These are phyloP conservation scores for Trichoderma lentiforme DNA, from an alignment of 2,329 filamentous ascomycete genomes.

Conservation along the genomic window DNA sequence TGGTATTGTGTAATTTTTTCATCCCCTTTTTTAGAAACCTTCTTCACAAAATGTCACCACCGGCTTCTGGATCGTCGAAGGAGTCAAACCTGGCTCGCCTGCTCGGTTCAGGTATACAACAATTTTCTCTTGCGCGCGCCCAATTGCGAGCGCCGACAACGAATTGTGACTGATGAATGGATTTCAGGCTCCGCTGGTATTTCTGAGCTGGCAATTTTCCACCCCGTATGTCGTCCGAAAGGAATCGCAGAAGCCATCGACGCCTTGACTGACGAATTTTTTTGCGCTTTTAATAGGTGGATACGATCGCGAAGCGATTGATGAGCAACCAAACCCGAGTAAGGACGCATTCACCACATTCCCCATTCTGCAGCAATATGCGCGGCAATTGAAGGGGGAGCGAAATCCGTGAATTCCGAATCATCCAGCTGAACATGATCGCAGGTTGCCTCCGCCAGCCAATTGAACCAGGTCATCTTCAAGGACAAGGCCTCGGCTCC, in stretches of 20 bases:
- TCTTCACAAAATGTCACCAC: constrained; percentile 55
- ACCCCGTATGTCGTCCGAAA: constrained; percentile 60
- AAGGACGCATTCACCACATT: constrained; percentile 48
- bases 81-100: constrained; percentile 88
- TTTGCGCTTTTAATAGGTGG: constrained; percentile 59
- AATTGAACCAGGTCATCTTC: constrained; percentile 91
- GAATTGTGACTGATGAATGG: not conserved
- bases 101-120: constrained; percentile 74
- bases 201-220: constrained; percentile 88
- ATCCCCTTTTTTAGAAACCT: constrained; percentile 22
- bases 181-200: constrained; percentile 80
- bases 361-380: not conserved
- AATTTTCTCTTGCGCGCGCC: not conserved
- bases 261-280: not conserved
- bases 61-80: constrained; percentile 55
- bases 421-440: constrained; percentile 21
- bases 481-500: constrained; percentile 77
- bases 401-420: constrained; percentile 6
- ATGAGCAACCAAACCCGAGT: constrained; percentile 87
- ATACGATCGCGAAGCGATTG: constrained; percentile 96
- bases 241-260: not conserved
- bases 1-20: not conserved
- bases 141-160: not conserved
- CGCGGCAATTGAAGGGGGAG: not conserved
- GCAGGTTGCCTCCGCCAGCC: constrained; percentile 40